A percentile compares a stretch with the other conserved stretches of the same genome.
phyloP scores from a whole-genome alignment of 495 filamentous ascomycete species.

The Apiosordaria backusii region DNA sequence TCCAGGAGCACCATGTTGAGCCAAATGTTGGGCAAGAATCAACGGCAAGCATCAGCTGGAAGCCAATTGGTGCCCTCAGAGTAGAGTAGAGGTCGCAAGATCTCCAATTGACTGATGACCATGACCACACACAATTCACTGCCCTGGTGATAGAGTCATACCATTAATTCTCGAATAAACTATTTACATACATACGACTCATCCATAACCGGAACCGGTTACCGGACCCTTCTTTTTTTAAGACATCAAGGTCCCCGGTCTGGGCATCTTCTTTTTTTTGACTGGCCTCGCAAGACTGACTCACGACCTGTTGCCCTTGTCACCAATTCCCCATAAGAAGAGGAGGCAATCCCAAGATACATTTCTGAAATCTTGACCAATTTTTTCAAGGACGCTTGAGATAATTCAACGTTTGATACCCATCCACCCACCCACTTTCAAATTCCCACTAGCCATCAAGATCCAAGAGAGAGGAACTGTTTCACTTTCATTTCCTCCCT shows the following conservation, averaged over 20 bases:
- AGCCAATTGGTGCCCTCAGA: neutral
- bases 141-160: neutral
- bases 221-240: neutral
- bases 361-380: neutral
- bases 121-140: neutral
- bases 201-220: neutral
- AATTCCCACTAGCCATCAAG: no score
- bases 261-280: neutral
- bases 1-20: conserved; percentile 12
- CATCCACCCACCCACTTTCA: neutral
- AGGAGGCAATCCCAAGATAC: neutral
- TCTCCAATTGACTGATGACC: neutral
- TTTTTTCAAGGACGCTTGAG: no score
- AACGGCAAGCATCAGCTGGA: neutral
- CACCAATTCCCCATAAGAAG: conserved; percentile 1
- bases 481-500: neutral
- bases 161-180: no score
- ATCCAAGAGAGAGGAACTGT: neutral
- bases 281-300: neutral
- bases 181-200: neutral
- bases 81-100: neutral
- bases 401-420: neutral
- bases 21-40: neutral
- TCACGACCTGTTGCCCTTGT: conserved; percentile 4
- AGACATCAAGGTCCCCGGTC: conserved; percentile 2